These are phyloP conservation scores for Dacryopinax spathularia DNA, from an alignment of 768 basidiomycete genomes.

Conservation along the genomic window DNA sequence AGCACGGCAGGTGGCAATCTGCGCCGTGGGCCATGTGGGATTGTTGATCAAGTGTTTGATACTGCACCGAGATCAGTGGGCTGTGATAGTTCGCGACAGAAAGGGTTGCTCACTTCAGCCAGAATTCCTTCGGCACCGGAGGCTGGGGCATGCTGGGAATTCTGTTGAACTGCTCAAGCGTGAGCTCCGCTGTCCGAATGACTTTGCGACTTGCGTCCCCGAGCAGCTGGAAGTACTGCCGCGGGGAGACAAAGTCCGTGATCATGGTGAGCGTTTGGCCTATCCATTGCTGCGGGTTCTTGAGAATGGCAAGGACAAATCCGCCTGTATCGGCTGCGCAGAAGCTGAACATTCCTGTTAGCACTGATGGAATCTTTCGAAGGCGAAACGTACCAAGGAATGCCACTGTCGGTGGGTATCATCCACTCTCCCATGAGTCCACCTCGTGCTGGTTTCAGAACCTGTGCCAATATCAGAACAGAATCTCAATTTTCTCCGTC, in stretches of 20 bases:
- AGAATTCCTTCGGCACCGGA: neutral
- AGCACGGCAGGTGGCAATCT: neutral
- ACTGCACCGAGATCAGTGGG: neutral
- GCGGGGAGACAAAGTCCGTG: neutral
- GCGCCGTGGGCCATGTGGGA: neutral
- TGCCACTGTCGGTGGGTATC: neutral
- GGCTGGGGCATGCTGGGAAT: neutral
- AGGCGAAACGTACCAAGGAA: neutral
- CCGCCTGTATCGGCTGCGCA: neutral
- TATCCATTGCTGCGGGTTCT: neutral
- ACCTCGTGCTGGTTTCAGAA: neutral
- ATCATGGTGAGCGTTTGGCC: neutral
- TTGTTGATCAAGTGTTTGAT: conserved; percentile 2
- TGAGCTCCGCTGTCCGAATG: neutral
- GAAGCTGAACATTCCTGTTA: neutral
- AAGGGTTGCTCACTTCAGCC: neutral
- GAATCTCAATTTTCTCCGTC: no score
- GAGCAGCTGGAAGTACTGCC: neutral
- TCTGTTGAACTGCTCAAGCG: neutral
- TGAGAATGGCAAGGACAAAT: neutral
- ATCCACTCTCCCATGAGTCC: neutral
- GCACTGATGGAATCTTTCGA: neutral
- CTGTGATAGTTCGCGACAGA: no score
- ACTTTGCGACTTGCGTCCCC: neutral
- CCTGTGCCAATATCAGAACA: neutral